Evolutionary conservation across 495 filamentous ascomycete species (phyloP).

Genomic region (Annulohypoxylon stygium): DNA sequence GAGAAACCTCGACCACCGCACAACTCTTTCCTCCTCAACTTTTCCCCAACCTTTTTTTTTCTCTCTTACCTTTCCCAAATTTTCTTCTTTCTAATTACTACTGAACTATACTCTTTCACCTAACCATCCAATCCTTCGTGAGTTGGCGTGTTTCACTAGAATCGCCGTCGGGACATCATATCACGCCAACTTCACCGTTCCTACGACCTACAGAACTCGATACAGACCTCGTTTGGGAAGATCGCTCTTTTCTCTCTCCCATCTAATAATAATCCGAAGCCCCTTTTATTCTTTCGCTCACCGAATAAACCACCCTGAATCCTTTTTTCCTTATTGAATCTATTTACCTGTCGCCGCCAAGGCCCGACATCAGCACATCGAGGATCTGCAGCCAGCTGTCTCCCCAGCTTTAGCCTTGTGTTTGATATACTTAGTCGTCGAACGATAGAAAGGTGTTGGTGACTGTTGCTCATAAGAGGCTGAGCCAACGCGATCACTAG

Average conservation of each 20-base stretch:
- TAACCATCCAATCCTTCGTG: conserved; percentile 20
- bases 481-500: not conserved
- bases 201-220: conserved; percentile 38
- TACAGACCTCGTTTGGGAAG: conserved; percentile 34
- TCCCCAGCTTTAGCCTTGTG: not conserved
- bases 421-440: conserved; percentile 22
- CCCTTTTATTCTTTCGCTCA: conserved; percentile 35
- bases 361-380: not conserved
- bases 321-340: conserved; percentile 22
- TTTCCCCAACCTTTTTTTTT: conserved; percentile 18
- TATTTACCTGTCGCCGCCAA: not conserved
- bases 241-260: conserved; percentile 41
- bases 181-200: conserved; percentile 26
- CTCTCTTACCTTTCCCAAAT: conserved; percentile 12
- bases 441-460: not conserved
- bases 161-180: conserved; percentile 23
- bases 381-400: not conserved
- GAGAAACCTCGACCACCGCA: conserved; percentile 26
- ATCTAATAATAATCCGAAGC: conserved; percentile 31
- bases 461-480: not conserved
- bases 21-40: conserved; percentile 10
- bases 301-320: conserved; percentile 27
- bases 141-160: conserved; percentile 39
- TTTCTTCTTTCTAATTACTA: conserved; percentile 18
- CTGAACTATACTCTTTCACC: conserved; percentile 13